Conservation (phyloP, 805 yeast species). For the Starmerella etchellsii region DNA sequence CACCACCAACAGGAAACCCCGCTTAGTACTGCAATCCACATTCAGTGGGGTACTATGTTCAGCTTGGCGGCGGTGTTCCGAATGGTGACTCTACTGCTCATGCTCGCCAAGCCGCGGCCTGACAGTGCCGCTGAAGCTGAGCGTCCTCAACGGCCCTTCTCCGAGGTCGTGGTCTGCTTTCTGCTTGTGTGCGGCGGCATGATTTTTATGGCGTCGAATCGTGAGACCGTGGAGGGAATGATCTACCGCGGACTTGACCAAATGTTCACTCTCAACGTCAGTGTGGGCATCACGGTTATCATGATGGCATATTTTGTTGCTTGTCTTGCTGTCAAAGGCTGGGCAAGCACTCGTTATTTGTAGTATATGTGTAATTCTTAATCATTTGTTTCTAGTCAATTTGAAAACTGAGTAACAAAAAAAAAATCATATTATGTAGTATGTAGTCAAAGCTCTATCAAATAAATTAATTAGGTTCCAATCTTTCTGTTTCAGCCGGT, state of each 20-base stretch:
- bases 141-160: slow-evolving; percentile 61
- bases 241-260: slow-evolving; percentile 71
- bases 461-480: slow-evolving; percentile 4
- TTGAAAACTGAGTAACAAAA: too few relatives aligned
- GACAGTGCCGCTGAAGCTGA: slow-evolving; percentile 22
- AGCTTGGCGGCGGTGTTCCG: slow-evolving; percentile 75
- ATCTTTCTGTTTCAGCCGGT: slow-evolving; percentile 15
- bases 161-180: slow-evolving; percentile 71
- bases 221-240: slow-evolving; percentile 68
- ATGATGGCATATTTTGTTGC: slow-evolving; percentile 82
- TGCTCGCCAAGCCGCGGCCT: slow-evolving; percentile 28
- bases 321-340: slow-evolving; percentile 37
- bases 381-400: too few relatives aligned
- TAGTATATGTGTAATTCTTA: too few relatives aligned
- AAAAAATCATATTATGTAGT: too few relatives aligned
- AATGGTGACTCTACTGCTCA: slow-evolving; percentile 44
- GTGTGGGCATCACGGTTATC: slow-evolving; percentile 64
- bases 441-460: too few relatives aligned
- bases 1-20: slow-evolving; percentile 77
- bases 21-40: slow-evolving; percentile 66
- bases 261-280: slow-evolving; percentile 83
- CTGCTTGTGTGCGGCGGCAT: slow-evolving; percentile 78
- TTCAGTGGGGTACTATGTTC: slow-evolving; percentile 84
- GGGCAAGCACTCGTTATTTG: slow-evolving; percentile 14
- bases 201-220: slow-evolving; percentile 84